A percentile compares a stretch with the other conserved stretches of the same genome.
phyloP scores from a whole-genome alignment of 352 stramenopile genomes.

The Pythium oligandrum region DNA sequence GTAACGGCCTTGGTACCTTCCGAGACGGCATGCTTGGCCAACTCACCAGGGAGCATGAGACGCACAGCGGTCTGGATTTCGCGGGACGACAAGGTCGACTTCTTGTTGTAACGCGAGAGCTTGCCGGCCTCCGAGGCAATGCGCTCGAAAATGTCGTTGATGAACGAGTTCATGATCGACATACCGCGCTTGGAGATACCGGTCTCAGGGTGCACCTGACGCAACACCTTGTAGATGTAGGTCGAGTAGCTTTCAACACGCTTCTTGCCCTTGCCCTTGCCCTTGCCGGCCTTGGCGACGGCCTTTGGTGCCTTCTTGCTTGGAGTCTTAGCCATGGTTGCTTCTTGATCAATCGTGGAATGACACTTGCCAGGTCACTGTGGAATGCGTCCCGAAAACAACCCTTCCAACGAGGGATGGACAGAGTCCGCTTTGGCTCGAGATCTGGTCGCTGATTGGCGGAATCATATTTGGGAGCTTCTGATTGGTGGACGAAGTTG shows the following conservation, averaged over 20 bases:
- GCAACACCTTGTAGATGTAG: slow-evolving; percentile 93
- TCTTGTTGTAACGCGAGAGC: slow-evolving; percentile 98
- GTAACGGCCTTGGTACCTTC: slow-evolving; percentile 89
- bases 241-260: slow-evolving; percentile 87
- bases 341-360: slow-evolving; percentile 91
- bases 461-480: neutral
- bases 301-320: slow-evolving; percentile 92
- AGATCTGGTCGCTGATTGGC: slow-evolving; percentile 4
- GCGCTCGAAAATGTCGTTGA: slow-evolving; percentile 99
- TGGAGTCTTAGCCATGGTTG: slow-evolving; percentile 93
- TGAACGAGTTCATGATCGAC: slow-evolving; percentile 99
- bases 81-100: slow-evolving; percentile 94
- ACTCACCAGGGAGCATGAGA: slow-evolving; percentile 86
- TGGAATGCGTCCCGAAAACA: slow-evolving; percentile 38
- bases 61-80: slow-evolving; percentile 98
- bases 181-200: slow-evolving; percentile 97
- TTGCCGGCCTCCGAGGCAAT: slow-evolving; percentile 96
- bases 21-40: slow-evolving; percentile 96
- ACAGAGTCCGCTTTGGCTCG: slow-evolving; percentile 9
- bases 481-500: slow-evolving; percentile 11
- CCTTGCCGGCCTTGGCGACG: slow-evolving; percentile 66
- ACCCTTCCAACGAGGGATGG: slow-evolving; percentile 1
- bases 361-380: slow-evolving; percentile 97
- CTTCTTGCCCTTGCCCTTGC: slow-evolving; percentile 86
- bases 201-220: slow-evolving; percentile 95